phyloP scores from a whole-genome alignment of 1,139 yeast species.

The Suzukiozyma palmioleophila region DNA sequence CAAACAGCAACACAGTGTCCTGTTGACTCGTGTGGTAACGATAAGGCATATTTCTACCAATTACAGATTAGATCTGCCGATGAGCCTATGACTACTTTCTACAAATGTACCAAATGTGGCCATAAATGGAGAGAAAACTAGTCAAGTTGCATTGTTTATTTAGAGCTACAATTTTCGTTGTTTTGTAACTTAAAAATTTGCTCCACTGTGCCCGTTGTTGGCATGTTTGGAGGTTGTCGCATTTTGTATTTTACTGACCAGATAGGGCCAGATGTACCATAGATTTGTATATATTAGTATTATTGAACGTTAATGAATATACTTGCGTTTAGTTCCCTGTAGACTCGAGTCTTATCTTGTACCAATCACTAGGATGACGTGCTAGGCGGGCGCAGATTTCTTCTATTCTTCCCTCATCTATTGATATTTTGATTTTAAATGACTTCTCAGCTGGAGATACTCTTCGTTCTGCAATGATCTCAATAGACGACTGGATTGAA shows the following conservation, averaged over 20 bases:
- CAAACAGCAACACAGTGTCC: constrained; percentile 90
- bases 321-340: constrained; percentile 1
- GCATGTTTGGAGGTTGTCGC: constrained; percentile 4
- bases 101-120: constrained; percentile 88
- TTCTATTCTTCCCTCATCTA: constrained; percentile 3
- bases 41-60: constrained; percentile 94
- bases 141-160: constrained; percentile 5
- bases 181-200: neutral
- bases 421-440: neutral
- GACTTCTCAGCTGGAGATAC: too few relatives aligned
- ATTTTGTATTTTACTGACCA: constrained; percentile 3
- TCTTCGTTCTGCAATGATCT: too few relatives aligned
- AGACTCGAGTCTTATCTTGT: constrained; percentile 13
- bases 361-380: constrained; percentile 17
- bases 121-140: constrained; percentile 96
- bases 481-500: too few relatives aligned
- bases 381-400: constrained; percentile 9
- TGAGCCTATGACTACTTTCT: constrained; percentile 94
- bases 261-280: neutral
- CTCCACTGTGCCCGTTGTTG: neutral
- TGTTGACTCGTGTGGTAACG: constrained; percentile 76
- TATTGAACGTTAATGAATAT: neutral
- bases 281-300: constrained; percentile 1
- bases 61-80: constrained; percentile 91
- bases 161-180: constrained; percentile 1